A percentile compares a stretch with the other conserved stretches of the same genome.
Evolutionary conservation across 2,329 filamentous ascomycete species (phyloP).

Genomic region (Pyrenochaeta sp.): DNA sequence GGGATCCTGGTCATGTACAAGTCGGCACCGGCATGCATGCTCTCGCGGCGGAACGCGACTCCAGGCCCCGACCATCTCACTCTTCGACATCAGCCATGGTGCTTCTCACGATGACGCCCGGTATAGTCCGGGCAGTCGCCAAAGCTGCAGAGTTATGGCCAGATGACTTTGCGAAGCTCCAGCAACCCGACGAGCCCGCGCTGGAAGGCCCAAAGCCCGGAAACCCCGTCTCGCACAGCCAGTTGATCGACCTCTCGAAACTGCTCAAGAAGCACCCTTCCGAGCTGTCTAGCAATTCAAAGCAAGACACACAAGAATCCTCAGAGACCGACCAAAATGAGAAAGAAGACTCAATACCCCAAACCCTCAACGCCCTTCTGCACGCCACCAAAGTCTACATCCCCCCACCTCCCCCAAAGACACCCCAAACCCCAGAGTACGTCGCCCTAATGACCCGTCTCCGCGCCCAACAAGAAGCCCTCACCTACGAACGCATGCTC

Average conservation of each 20-base stretch:
- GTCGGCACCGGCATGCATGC: slow-evolving; percentile 2
- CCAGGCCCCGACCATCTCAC: slow-evolving; percentile 10
- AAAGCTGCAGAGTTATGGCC: slow-evolving; percentile 33
- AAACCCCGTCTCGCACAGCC: slow-evolving; percentile 74
- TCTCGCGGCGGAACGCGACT: slow-evolving; percentile 5
- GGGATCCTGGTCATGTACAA: slow-evolving; percentile 7
- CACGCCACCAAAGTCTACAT: slow-evolving; percentile 76
- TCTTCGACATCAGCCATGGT: slow-evolving; percentile 66
- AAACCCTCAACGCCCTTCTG: slow-evolving; percentile 74
- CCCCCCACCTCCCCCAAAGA: slow-evolving; percentile 80
- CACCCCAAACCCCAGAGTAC: slow-evolving; percentile 76
- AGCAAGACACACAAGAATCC: background rate
- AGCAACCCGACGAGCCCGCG: slow-evolving; percentile 55
- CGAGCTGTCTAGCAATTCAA: slow-evolving; percentile 1
- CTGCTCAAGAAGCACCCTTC: slow-evolving; percentile 52
- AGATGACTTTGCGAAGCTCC: slow-evolving; percentile 33
- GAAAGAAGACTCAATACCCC: slow-evolving; percentile 1
- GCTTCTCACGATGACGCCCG: slow-evolving; percentile 76
- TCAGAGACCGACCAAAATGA: background rate
- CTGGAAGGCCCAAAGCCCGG: slow-evolving; percentile 64
- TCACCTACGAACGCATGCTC: slow-evolving; percentile 82
- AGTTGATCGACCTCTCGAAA: slow-evolving; percentile 71
- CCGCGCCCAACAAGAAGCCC: slow-evolving; percentile 81
- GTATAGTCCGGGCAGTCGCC: slow-evolving; percentile 70
- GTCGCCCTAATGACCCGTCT: slow-evolving; percentile 87